These are phyloP conservation scores for Aschersonia sp. DNA, from an alignment of 2,329 filamentous ascomycete genomes.

Conservation along the genomic window DNA sequence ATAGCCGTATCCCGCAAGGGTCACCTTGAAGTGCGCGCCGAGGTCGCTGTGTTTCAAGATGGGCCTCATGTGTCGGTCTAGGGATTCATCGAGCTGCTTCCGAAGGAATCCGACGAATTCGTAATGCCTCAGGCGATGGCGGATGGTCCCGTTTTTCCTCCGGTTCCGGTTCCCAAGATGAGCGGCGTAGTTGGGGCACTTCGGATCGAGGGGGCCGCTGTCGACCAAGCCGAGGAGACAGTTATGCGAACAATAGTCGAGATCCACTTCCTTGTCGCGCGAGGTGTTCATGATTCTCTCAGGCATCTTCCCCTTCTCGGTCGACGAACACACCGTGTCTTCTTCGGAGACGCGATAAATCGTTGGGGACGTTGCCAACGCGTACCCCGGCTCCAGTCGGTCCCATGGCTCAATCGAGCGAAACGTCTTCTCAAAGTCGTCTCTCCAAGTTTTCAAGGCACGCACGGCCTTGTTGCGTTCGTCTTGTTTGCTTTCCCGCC, in stretches of 20 bases:
- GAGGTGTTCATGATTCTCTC: not conserved
- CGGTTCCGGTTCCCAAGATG: no score
- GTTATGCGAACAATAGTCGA: slow-evolving; percentile 21
- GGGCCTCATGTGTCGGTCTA: slow-evolving; percentile 16
- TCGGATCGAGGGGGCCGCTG: slow-evolving; percentile 14
- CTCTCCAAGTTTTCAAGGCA: no score
- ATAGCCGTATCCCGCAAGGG: slow-evolving; percentile 25
- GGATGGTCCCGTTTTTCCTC: not conserved
- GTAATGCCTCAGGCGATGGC: slow-evolving; percentile 14
- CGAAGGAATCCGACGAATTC: slow-evolving; percentile 16
- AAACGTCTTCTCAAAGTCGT: no score
- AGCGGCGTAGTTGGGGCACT: slow-evolving; percentile 20
- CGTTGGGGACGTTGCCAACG: no score
- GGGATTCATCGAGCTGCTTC: slow-evolving; percentile 13
- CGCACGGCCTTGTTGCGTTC: no score
- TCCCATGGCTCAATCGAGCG: no score
- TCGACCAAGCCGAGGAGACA: slow-evolving; percentile 22
- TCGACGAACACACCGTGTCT: no score
- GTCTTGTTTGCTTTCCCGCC: no score
- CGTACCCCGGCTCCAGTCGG: no score
- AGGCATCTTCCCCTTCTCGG: no score
- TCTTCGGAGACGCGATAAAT: no score
- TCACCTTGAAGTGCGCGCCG: slow-evolving; percentile 25
- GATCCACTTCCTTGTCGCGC: no score
- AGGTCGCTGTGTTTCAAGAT: slow-evolving; percentile 17